Conservation (phyloP, 148 eudicot genomes). For the Beta vulgaris region DNA sequence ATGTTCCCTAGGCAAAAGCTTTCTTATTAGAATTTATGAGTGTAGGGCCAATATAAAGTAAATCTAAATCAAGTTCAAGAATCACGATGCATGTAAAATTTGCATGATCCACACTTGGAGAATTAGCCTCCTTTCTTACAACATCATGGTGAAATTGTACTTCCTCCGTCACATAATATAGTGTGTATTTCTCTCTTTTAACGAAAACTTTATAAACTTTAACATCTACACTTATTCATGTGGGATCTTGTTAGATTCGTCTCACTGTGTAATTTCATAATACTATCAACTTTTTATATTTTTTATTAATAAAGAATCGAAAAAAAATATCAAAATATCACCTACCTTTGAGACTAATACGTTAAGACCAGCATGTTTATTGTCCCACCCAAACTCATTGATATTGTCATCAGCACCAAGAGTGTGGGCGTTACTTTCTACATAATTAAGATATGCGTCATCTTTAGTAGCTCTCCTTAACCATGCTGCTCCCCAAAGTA, state of each 20-base stretch:
- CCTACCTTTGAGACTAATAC: slow-evolving; percentile 87
- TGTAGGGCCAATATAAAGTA: slow-evolving; percentile 14
- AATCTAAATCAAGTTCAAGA: slow-evolving; percentile 17
- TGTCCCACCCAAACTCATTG: slow-evolving; percentile 97
- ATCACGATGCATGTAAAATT: background rate
- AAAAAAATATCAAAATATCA: no score
- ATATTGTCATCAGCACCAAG: slow-evolving; percentile 82
- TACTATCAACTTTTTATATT: no score
- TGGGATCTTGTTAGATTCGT: no score
- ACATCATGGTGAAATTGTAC: background rate
- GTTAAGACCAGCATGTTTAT: slow-evolving; percentile 94
- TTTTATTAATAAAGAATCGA: no score
- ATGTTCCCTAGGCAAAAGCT: slow-evolving; percentile 13
- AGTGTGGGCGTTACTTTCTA: slow-evolving; percentile 71
- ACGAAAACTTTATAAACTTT: no score
- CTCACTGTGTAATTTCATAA: no score
- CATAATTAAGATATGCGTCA: slow-evolving; percentile 58
- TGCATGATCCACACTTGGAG: slow-evolving; percentile 9
- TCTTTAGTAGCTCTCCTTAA: slow-evolving; percentile 70
- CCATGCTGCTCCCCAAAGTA: slow-evolving; percentile 99
- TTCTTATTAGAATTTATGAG: background rate
- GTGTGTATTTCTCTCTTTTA: no score
- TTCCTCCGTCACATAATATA: no score
- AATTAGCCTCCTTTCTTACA: slow-evolving; percentile 5
- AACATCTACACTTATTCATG: no score